Evolutionary conservation across 768 basidiomycete genomes (phyloP), one percentile per base, ranked within the genome.

Genomic region (Tricholoma flavovirens): DNA sequence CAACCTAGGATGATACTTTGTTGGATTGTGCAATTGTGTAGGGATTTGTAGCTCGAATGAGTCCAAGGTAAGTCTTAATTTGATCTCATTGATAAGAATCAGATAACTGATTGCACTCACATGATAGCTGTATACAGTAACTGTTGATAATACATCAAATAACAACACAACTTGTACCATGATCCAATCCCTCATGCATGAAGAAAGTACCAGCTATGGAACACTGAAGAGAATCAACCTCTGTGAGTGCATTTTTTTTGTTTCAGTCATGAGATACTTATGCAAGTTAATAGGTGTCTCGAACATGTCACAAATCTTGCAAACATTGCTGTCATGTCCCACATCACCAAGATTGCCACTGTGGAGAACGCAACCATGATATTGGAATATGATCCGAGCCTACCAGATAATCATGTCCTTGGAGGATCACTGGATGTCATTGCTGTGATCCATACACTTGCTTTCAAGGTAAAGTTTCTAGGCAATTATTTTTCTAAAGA

Each of bases 331-430:
- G 55, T 69, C 24, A 72, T 72, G 69, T 21, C 22, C 8, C 29
- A 59, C 14, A 66, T 72, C 17, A 71, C 67, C 3, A 60, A 64
- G 51, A 66, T 65, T 19, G 61, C 64, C 1, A 56, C 59, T 0
- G 49, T 70, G 4, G 65, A 70, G 45, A 69, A 52, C 3, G 49
- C 59, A 14, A 62, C 55, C 0, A 66, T 67, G 0, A 72, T 73
- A 17, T 73, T 68, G 71, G 70, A 73, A 29, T 71, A 65, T 43
- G 63, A 73, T 29, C 71, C 70, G 1, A 30, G n/a, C 0, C 46
- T 59, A 2, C 6, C 17, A 1, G 56, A 57, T 35, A 71, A 71
- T 49, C 49, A 53, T 9, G 59, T 71, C 12, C 43, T 45, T 22
- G 43, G 43, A 3, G 42, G 42, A 22, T 43, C 42, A 22, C 42